Base-by-base conservation (phyloP, 495 filamentous ascomycete species). In the Penicillium subrubescens region DNA sequence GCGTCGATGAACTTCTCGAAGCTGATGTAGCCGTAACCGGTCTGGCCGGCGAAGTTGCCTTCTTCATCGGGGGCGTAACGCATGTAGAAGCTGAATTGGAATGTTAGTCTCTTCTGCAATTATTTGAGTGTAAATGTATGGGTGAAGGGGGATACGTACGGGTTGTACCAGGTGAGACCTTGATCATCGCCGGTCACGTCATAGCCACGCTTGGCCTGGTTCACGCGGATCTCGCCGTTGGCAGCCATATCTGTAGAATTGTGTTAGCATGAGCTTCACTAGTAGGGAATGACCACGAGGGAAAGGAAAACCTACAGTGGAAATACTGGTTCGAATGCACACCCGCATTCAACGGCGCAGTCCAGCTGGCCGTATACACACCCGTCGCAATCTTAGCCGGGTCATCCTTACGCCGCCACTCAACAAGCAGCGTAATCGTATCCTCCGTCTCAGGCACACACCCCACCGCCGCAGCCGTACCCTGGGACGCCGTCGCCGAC, bases 1-100 rank as follows among this genome's bases (percentile, higher is more conserved):
- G 90, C 92, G 73, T 97, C 92, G 15, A 97, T 89, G 74, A 97
- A 97, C 75, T 97, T 97, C 82, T 97, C 94, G 72, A 97, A 94
- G 59, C 88, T 92, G 64, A 97, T 86, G 73, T 97, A 97, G 15
- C 94, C 92, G 71, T 97, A 97, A 1, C 94, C 94, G 8, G 87
- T 90, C 75, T 97, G 94, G 23, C 94, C 94, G 37, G 84, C 86
- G 72, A 97, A 97, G 77, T 97, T 96, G 19, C 94, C 94, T 74
- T 96, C 92, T 74, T 97, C 94, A 67, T 97, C 93, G 15, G 94
- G 93, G 14, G 94, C 93, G 71, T 97, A 97, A 68, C 89, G 87
- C 94, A 97, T 97, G 72, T 97, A 97, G 80, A 97, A 97, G 37
- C 80, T 82, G 21, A 59, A 23, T n/a, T 31, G 23, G n/a, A 14